phyloP scores from a whole-genome alignment of 345 rosid genomes.

The Salix arbutifolia region DNA sequence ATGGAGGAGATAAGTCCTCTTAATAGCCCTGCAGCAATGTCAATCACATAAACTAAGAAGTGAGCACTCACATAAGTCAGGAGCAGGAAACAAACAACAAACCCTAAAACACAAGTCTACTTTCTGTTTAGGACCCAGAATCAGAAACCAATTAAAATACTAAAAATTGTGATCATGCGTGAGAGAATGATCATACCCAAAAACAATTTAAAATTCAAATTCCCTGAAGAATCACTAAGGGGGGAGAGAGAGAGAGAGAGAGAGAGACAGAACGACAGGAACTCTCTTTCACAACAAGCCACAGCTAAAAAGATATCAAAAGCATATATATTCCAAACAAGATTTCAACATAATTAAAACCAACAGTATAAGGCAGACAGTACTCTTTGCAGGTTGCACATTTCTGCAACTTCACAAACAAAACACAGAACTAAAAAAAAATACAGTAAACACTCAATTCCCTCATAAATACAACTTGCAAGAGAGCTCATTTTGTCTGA shows the following conservation, averaged over 20 bases:
- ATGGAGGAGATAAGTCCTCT: constrained; percentile 8
- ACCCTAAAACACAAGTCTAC: not conserved
- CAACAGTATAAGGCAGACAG: constrained; percentile 21
- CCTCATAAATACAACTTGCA: constrained; percentile 6
- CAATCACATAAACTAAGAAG: constrained; percentile 19
- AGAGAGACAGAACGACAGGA: constrained; percentile 3
- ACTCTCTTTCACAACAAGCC: constrained; percentile 15
- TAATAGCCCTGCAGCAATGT: constrained; percentile 18
- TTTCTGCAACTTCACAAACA: constrained; percentile 31
- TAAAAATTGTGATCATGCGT: too few relatives aligned
- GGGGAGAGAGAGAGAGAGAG: not conserved
- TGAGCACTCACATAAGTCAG: not conserved
- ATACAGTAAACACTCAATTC: constrained; percentile 5
- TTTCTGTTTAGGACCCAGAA: not conserved
- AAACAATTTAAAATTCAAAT: not conserved
- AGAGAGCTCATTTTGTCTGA: constrained; percentile 34
- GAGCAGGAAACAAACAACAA: not conserved
- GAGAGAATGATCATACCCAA: not conserved
- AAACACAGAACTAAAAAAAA: not conserved
- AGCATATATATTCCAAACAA: constrained; percentile 11
- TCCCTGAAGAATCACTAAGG: not conserved
- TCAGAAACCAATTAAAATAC: not conserved
- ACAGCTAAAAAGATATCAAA: constrained; percentile 18
- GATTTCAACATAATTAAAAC: constrained; percentile 20
- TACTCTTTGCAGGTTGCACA: constrained; percentile 16